These are phyloP conservation scores for Colletotrichum graminicola DNA, from an alignment of 2,329 filamentous ascomycete genomes.

Conservation along the genomic window DNA sequence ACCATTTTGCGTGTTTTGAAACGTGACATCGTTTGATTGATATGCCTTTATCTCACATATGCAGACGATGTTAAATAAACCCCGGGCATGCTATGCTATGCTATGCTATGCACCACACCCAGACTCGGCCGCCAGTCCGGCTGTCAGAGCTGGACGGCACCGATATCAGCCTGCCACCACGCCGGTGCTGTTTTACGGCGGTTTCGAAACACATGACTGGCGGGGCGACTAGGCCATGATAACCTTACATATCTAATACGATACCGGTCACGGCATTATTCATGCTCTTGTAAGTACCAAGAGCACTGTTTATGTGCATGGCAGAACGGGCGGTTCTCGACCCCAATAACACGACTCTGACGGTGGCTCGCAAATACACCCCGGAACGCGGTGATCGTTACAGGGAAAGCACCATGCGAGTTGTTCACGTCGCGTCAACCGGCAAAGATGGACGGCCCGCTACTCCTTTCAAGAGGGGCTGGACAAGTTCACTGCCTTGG, in stretches of 20 bases:
- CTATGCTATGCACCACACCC: neutral
- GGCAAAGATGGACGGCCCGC: neutral
- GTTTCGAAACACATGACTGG: neutral
- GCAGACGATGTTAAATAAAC: neutral
- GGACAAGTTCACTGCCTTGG: neutral
- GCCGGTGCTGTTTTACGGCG: neutral
- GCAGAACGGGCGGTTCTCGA: neutral
- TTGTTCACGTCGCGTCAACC: no score
- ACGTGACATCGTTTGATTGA: conserved; percentile 11
- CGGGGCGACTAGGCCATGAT: neutral
- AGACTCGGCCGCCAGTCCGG: neutral
- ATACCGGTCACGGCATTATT: neutral
- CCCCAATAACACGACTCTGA: neutral
- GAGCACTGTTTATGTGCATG: neutral
- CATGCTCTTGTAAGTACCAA: neutral
- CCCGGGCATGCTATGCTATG: neutral
- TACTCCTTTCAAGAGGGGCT: neutral
- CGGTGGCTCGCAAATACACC: neutral
- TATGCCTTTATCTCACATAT: conserved; percentile 13
- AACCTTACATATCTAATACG: neutral
- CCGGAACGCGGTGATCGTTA: neutral
- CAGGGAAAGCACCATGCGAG: neutral
- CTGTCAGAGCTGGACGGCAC: neutral
- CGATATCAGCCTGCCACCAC: neutral
- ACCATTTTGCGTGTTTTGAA: conserved; percentile 1